Conservation (phyloP, 2,329 filamentous ascomycete species). For the Venturiaceae sp. region DNA sequence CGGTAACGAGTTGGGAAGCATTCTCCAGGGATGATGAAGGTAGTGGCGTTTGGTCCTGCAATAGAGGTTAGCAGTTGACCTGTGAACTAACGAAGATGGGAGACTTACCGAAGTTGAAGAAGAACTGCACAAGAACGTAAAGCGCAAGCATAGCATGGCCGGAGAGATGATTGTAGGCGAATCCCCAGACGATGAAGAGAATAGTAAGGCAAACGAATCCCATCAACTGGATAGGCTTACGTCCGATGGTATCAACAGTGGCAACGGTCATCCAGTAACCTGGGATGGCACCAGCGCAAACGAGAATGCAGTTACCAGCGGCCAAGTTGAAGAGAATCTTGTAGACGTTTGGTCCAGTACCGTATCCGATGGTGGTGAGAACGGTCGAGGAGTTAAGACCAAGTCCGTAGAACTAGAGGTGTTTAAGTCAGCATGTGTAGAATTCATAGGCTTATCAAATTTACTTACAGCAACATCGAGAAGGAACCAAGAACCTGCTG, state of each 20-base stretch:
- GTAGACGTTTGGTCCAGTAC: conserved; percentile 54
- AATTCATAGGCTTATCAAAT: background rate
- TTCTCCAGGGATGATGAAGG: conserved; percentile 42
- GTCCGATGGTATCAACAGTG: conserved; percentile 62
- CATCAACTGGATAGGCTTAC: conserved; percentile 65
- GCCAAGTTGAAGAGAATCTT: conserved; percentile 63
- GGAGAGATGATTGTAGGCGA: conserved; percentile 34
- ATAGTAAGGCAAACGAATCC: conserved; percentile 38
- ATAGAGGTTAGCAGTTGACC: conserved; percentile 27
- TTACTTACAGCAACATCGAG: conserved; percentile 46
- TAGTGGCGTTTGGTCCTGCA: conserved; percentile 37
- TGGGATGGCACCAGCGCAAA: conserved; percentile 68
- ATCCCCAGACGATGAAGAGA: conserved; percentile 39
- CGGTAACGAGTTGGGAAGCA: conserved; percentile 41
- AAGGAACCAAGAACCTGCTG: conserved; percentile 76
- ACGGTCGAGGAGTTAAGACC: conserved; percentile 69
- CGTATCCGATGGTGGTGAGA: conserved; percentile 62
- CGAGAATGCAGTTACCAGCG: conserved; percentile 68
- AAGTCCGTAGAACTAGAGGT: conserved; percentile 36
- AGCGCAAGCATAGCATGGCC: conserved; percentile 32
- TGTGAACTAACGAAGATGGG: background rate
- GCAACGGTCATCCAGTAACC: conserved; percentile 79
- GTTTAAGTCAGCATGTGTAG: background rate
- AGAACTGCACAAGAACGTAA: conserved; percentile 39
- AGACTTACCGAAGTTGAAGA: conserved; percentile 39